Percentiles rank a stretch among this genome's conserved stretches.
These are phyloP conservation scores for Quercus bicolor DNA, from an alignment of 306 rosid genomes.

Conservation along the genomic window DNA sequence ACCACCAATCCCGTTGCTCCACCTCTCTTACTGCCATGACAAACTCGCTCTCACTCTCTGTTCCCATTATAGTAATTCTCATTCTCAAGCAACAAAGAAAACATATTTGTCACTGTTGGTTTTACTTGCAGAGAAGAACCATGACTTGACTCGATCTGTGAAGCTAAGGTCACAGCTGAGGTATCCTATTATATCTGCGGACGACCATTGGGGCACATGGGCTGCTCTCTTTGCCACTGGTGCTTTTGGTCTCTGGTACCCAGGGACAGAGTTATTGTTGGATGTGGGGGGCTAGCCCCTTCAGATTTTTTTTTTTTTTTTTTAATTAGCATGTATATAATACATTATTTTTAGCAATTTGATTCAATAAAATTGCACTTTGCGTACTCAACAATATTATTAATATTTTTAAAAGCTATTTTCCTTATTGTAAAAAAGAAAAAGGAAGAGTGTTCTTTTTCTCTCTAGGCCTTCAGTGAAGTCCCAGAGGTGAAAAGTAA, in stretches of 20 bases:
- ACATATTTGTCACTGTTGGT: background rate
- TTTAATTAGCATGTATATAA: too few species aligned
- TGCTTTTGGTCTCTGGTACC: constrained; percentile 48
- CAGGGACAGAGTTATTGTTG: too few species aligned
- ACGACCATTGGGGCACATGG: constrained; percentile 47
- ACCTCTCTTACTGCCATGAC: constrained; percentile 4
- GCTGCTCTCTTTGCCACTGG: constrained; percentile 37
- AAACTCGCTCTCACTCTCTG: background rate
- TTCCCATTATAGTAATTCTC: background rate
- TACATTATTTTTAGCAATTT: too few species aligned
- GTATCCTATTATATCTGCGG: constrained; percentile 35
- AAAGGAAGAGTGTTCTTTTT: too few species aligned
- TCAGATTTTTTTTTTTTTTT: too few species aligned
- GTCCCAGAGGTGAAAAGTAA: too few species aligned
- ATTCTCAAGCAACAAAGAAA: background rate
- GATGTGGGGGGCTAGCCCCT: too few species aligned
- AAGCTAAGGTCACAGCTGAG: constrained; percentile 25
- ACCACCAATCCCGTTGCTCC: constrained; percentile 4
- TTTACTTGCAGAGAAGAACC: background rate
- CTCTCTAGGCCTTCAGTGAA: too few species aligned
- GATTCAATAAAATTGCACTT: too few species aligned
- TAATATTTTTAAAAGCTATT: too few species aligned
- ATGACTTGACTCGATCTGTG: background rate
- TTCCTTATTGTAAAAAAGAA: too few species aligned
- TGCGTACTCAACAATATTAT: too few species aligned